A percentile compares a stretch with the other conserved stretches of the same genome.
These are phyloP conservation scores for Fusarium nodosum DNA, from an alignment of 2,329 filamentous ascomycete species.

Conservation along the genomic window DNA sequence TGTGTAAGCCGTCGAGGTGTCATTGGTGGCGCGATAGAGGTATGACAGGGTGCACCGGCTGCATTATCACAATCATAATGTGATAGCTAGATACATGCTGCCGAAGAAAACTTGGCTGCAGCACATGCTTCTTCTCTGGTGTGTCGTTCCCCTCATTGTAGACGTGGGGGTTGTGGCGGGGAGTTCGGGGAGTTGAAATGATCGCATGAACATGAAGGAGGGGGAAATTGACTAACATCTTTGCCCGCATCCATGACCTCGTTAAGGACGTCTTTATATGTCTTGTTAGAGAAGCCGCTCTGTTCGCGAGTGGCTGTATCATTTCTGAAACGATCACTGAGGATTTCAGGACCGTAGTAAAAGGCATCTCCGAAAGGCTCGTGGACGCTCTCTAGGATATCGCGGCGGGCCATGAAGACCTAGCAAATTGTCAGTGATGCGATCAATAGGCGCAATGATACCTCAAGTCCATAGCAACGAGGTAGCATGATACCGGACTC, in stretches of 20 bases:
- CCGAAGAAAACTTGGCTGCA: constrained; percentile 14
- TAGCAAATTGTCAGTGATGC: constrained; percentile 54
- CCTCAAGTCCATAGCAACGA: not conserved
- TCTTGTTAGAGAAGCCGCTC: constrained; percentile 77
- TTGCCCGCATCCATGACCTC: constrained; percentile 77
- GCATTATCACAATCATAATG: constrained; percentile 7
- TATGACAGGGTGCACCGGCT: constrained; percentile 15
- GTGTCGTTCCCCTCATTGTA: constrained; percentile 28
- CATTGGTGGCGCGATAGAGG: constrained; percentile 9
- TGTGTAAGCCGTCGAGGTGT: not conserved
- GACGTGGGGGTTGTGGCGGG: constrained; percentile 30
- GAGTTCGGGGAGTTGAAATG: constrained; percentile 40
- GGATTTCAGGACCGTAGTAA: constrained; percentile 92
- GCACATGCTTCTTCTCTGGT: constrained; percentile 15
- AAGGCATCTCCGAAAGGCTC: constrained; percentile 98
- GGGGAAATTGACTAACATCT: constrained; percentile 70
- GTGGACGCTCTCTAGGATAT: constrained; percentile 86
- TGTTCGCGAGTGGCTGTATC: constrained; percentile 69
- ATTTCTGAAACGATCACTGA: constrained; percentile 82
- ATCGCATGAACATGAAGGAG: constrained; percentile 29
- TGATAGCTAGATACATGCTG: not conserved
- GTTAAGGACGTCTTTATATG: constrained; percentile 83
- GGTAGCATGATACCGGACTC: constrained; percentile 1
- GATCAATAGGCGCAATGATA: not conserved
- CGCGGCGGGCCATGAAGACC: constrained; percentile 96